Evolutionary conservation across 2,329 filamentous ascomycete species (phyloP).

Genomic region (Fusarium sp.): DNA sequence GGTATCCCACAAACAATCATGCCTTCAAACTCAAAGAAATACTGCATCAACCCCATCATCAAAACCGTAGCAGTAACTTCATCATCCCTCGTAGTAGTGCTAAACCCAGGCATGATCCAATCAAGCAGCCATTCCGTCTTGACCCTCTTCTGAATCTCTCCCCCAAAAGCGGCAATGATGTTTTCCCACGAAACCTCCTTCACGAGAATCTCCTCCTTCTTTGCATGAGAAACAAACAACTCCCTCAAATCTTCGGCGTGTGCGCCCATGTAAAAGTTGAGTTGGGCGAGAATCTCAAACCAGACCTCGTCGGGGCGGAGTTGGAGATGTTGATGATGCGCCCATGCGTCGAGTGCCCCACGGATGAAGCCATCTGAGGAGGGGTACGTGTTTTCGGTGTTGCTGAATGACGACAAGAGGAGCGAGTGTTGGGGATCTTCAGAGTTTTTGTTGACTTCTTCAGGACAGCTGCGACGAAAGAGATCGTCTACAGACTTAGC

Average conservation of each 20-base stretch:
- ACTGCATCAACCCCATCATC: conserved; percentile 59
- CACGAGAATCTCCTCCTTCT: conserved; percentile 54
- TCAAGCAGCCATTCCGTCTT: conserved; percentile 54
- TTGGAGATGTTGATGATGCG: conserved; percentile 60
- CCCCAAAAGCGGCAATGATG: conserved; percentile 49
- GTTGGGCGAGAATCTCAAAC: conserved; percentile 65
- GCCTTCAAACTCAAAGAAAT: conserved; percentile 53
- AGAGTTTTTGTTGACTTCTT: conserved; percentile 40
- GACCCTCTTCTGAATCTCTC: conserved; percentile 54
- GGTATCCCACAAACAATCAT: conserved; percentile 57
- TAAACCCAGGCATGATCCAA: conserved; percentile 59
- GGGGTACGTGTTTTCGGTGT: conserved; percentile 39
- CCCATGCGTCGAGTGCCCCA: conserved; percentile 61
- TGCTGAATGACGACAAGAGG: conserved; percentile 45
- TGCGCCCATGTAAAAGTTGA: conserved; percentile 62
- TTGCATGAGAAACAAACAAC: conserved; percentile 59
- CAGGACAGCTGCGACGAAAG: conserved; percentile 48
- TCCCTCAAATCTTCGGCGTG: conserved; percentile 59
- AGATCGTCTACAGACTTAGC: conserved; percentile 47
- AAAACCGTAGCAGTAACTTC: conserved; percentile 55
- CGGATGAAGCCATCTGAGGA: conserved; percentile 57
- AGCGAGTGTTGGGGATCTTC: conserved; percentile 37
- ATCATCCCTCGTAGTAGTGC: conserved; percentile 54
- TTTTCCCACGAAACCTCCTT: conserved; percentile 39
- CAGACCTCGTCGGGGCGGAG: conserved; percentile 67